Conservation (phyloP, 345 rosid species). For the Lumnitzera littorea region DNA sequence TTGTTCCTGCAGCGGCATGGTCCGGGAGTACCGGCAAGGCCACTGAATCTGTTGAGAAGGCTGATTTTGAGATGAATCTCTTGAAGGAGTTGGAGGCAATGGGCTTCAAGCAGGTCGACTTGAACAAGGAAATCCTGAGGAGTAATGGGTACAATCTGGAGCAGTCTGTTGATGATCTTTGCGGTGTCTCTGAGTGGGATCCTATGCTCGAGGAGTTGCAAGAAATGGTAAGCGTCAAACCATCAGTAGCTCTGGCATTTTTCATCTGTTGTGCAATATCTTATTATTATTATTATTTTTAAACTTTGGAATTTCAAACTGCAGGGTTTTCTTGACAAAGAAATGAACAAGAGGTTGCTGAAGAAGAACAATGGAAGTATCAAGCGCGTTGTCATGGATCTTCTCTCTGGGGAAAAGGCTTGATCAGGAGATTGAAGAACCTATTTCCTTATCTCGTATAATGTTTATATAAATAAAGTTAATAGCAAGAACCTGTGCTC, state of each 20-base stretch:
- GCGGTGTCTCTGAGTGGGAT: constrained; percentile 82
- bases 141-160: constrained; percentile 64
- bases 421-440: constrained; percentile 5
- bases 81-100: constrained; percentile 82
- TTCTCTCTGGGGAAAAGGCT: constrained; percentile 59
- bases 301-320: not conserved
- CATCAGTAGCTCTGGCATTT: not conserved
- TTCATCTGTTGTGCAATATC: not conserved
- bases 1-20: constrained; percentile 5
- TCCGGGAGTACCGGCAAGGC: not conserved
- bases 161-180: constrained; percentile 69
- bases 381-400: constrained; percentile 86
- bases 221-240: constrained; percentile 57
- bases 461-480: not conserved
- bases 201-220: constrained; percentile 76
- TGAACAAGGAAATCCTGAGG: constrained; percentile 85
- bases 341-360: constrained; percentile 74
- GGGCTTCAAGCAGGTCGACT: constrained; percentile 87
- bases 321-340: constrained; percentile 81
- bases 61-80: constrained; percentile 36
- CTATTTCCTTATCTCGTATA: not conserved
- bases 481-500: not conserved
- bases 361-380: constrained; percentile 96
- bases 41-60: constrained; percentile 7
- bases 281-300: too few species aligned